phyloP scores from a whole-genome alignment of 139 green algal species.

The Chlorella sp. region DNA sequence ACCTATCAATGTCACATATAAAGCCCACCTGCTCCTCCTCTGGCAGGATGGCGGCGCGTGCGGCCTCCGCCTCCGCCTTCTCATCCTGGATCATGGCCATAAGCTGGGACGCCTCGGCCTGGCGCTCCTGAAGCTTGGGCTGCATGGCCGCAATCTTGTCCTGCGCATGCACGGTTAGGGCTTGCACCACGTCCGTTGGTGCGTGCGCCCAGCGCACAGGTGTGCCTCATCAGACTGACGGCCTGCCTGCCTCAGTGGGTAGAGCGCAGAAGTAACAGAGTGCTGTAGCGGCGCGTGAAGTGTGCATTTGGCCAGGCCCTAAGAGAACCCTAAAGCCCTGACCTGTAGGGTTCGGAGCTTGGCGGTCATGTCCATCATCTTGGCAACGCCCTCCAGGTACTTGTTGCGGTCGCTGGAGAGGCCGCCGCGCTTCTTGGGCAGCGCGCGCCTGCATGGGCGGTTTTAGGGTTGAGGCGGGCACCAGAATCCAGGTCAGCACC shows the following conservation, averaged over 20 bases:
- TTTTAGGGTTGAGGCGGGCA: no score
- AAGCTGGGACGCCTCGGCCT: conserved; percentile 1
- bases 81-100: conserved; percentile 6
- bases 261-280: no score
- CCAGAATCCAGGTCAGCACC: conserved; percentile 13
- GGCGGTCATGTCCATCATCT: conserved; percentile 33
- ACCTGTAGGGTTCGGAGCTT: conserved; percentile 20
- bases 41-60: conserved; percentile 4
- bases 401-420: conserved; percentile 16
- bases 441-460: conserved; percentile 19
- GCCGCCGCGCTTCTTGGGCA: conserved; percentile 16
- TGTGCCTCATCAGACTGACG: no score
- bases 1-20: no score
- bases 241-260: no score
- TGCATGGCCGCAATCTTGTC: conserved; percentile 24
- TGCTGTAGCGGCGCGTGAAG: no score
- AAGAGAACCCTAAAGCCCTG: no score
- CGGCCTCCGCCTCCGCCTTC: conserved; percentile 3
- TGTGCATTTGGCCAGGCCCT: no score
- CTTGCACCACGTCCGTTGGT: no score
- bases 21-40: conserved; percentile 6
- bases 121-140: conserved; percentile 10
- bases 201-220: no score
- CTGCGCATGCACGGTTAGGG: no score
- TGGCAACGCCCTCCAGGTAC: conserved; percentile 27